Base-by-base conservation (phyloP, 768 basidiomycete genomes). In the Collybia nuda region DNA sequence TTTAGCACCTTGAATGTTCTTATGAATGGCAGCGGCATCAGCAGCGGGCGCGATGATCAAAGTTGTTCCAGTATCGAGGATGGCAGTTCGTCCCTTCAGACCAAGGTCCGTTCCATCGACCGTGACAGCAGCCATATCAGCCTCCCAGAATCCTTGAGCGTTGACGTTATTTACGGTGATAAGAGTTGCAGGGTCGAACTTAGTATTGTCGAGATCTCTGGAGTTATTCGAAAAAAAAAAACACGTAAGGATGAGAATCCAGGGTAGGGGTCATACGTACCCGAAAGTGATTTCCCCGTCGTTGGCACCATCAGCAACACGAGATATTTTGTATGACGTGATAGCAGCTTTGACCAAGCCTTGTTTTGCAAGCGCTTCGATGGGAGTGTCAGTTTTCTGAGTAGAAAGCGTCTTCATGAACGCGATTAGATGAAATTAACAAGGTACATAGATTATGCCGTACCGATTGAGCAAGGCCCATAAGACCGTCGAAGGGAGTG, bases 211-310 rank as follows among this genome's bases (percentile, higher is more conserved):
- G 28, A 91, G 75, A 11, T 78, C 86, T 28, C 78, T 74, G 35
- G 17, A 48, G 22, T 15, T 49, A 29, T 0, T 38, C 39, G 29
- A 19, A 39, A 32, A 11, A 28, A 39, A 48, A 8, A 47, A 19
- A 15, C 6, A 15, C 43, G 17, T 39, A 5, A n/a, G 15, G 17
- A 32, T 21, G 11, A 43, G n/a, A 43, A 0, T 12, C 8, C 7
- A 54, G 18, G 28, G 17, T 41, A 38, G 35, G 21, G 17, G 2
- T 36, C n/a, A 39, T 32, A 53, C 67, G 23, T 40, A 74, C 68
- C 91, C 92, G 55, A 94, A 88, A 6, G 90, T 90, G 51, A 93
- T 78, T 68, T 90, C 78, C 44, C 91, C 91, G 56, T 91, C 86
- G 56, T 86, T 86, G 62, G 71, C 66, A 58, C 77, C 69, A 62